A percentile compares a stretch with the other conserved stretches of the same genome.
Evolutionary conservation across 2,329 filamentous ascomycete genomes (phyloP).

Genomic region (Alternaria arbusti): DNA sequence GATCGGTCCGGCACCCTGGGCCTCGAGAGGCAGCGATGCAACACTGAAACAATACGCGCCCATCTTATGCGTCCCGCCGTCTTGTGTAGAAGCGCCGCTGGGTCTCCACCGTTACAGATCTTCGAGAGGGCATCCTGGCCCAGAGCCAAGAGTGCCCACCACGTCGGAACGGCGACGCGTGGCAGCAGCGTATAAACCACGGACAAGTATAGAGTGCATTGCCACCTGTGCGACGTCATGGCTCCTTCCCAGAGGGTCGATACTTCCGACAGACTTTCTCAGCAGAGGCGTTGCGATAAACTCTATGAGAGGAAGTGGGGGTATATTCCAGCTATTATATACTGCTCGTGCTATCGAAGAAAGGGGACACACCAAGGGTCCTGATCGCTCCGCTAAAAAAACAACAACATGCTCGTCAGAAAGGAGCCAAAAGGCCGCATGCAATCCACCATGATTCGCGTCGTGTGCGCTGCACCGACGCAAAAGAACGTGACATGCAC

Average conservation of each 20-base stretch:
- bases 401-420: slow-evolving; percentile 8
- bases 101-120: neutral
- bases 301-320: slow-evolving; percentile 11
- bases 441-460: slow-evolving; percentile 1
- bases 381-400: slow-evolving; percentile 19
- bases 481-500: neutral
- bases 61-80: neutral
- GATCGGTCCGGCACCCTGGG: slow-evolving; percentile 18
- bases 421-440: slow-evolving; percentile 8
- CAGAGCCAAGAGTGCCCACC: slow-evolving; percentile 2
- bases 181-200: slow-evolving; percentile 19
- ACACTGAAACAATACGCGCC: slow-evolving; percentile 10
- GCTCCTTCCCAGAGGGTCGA: neutral
- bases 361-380: slow-evolving; percentile 5
- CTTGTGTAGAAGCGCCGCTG: neutral
- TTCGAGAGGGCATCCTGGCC: slow-evolving; percentile 2
- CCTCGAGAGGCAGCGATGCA: neutral
- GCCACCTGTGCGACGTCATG: neutral
- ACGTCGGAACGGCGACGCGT: slow-evolving; percentile 26
- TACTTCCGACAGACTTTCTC: neutral
- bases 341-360: slow-evolving; percentile 17
- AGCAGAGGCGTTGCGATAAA: neutral
- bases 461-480: slow-evolving; percentile 1
- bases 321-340: slow-evolving; percentile 33
- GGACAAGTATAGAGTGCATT: neutral